phyloP scores from a whole-genome alignment of 106 monocot species.

The Dendrobium officinale region DNA sequence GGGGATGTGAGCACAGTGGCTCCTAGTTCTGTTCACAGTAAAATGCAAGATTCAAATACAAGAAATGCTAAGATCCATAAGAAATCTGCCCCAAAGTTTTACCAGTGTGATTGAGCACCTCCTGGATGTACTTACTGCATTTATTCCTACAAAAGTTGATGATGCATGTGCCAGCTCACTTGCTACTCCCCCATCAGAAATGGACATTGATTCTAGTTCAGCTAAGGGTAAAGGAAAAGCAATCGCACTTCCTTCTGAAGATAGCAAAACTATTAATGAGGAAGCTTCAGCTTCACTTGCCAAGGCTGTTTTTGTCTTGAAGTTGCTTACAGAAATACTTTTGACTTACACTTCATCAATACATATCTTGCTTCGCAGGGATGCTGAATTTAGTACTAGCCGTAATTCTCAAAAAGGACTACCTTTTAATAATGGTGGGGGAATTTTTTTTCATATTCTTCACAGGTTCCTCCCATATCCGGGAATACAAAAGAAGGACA shows the following conservation, averaged over 20 bases:
- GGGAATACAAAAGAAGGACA: constrained; percentile 73
- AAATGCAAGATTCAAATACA: constrained; percentile 45
- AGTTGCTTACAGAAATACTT: constrained; percentile 91
- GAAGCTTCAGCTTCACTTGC: constrained; percentile 83
- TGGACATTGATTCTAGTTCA: constrained; percentile 71
- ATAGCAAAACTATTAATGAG: constrained; percentile 37
- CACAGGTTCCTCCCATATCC: constrained; percentile 78
- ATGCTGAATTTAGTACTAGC: constrained; percentile 61
- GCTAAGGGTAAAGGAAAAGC: constrained; percentile 84
- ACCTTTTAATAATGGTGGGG: constrained; percentile 27
- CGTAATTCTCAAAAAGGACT: constrained; percentile 28
- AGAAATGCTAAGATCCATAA: constrained; percentile 68
- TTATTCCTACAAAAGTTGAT: constrained; percentile 46
- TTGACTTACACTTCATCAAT: constrained; percentile 82
- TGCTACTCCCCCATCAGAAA: constrained; percentile 42
- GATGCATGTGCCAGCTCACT: constrained; percentile 28
- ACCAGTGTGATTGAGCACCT: constrained; percentile 79
- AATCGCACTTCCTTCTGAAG: constrained; percentile 52
- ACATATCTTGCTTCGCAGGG: constrained; percentile 76
- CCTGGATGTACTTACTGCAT: constrained; percentile 58
- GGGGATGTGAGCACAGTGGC: constrained; percentile 19
- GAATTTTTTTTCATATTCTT: constrained; percentile 81
- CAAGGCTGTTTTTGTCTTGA: constrained; percentile 82
- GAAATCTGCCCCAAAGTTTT: constrained; percentile 84
- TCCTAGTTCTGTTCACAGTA: constrained; percentile 21